Evolutionary conservation across 352 stramenopile genomes (phyloP).

Genomic region (Globisporangium cylindrosporum): DNA sequence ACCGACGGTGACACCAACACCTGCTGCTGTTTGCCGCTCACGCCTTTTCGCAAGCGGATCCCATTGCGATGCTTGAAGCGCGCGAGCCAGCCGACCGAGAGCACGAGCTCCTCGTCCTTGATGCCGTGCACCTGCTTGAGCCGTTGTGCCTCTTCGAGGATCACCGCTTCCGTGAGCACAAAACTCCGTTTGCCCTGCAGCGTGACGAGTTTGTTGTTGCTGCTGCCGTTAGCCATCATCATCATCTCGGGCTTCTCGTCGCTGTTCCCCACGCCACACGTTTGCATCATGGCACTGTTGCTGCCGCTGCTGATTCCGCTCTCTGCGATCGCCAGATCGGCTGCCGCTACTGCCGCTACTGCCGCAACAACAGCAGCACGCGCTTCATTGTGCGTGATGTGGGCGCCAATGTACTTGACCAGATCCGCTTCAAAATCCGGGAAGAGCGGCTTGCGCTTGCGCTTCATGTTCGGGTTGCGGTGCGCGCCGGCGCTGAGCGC

Average conservation of each 20-base stretch:
- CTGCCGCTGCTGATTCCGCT: not conserved
- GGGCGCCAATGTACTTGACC: constrained; percentile 42
- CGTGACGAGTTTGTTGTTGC: not conserved
- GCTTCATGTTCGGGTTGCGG: constrained; percentile 76
- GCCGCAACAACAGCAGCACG: not conserved
- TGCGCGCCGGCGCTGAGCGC: constrained; percentile 38
- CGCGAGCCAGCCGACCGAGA: constrained; percentile 71
- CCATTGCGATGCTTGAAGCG: constrained; percentile 72
- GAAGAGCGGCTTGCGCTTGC: constrained; percentile 65
- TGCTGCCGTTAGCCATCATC: not conserved
- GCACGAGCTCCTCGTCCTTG: constrained; percentile 60
- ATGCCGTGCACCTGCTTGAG: constrained; percentile 66
- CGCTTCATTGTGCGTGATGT: constrained; percentile 15
- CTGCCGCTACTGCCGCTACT: not conserved
- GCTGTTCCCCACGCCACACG: not conserved
- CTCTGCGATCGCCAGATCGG: not conserved
- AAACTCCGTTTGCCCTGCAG: not conserved
- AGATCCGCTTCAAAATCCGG: constrained; percentile 66
- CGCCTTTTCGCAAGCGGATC: constrained; percentile 58
- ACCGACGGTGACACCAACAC: not conserved
- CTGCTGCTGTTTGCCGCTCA: constrained; percentile 17
- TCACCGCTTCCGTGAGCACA: constrained; percentile 60
- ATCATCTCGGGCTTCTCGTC: constrained; percentile 1
- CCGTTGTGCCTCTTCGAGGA: constrained; percentile 69
- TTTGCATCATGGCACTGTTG: constrained; percentile 4